These are phyloP conservation scores for Mangifera indica DNA, from an alignment of 345 rosid genomes.

Conservation along the genomic window DNA sequence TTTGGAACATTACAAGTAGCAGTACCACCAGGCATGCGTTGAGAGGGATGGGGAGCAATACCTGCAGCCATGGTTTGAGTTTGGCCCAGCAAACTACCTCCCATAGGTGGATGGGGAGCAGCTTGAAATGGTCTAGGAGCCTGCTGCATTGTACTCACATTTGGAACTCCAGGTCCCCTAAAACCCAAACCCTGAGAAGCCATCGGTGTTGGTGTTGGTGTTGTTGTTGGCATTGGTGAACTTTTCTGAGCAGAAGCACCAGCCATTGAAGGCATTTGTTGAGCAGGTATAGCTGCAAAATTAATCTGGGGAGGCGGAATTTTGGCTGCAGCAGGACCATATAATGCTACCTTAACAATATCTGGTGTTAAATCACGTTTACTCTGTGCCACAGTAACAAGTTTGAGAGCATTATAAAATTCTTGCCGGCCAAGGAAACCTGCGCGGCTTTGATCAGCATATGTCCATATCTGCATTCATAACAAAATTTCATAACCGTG, in stretches of 20 bases:
- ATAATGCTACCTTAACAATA: slow-evolving; percentile 89
- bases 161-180: slow-evolving; percentile 63
- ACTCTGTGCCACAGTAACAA: slow-evolving; percentile 97
- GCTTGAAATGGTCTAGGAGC: slow-evolving; percentile 54
- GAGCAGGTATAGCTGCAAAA: slow-evolving; percentile 53
- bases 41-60: slow-evolving; percentile 44
- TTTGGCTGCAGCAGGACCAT: slow-evolving; percentile 94
- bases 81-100: slow-evolving; percentile 43
- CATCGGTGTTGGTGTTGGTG: slow-evolving; percentile 19
- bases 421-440: slow-evolving; percentile 87
- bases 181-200: slow-evolving; percentile 49
- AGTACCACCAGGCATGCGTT: slow-evolving; percentile 36
- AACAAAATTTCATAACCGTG: slow-evolving; percentile 16
- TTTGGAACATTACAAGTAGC: slow-evolving; percentile 38
- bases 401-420: slow-evolving; percentile 83
- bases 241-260: slow-evolving; percentile 39
- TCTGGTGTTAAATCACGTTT: slow-evolving; percentile 91
- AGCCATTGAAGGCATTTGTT: slow-evolving; percentile 38
- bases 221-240: slow-evolving; percentile 18
- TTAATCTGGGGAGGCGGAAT: slow-evolving; percentile 92
- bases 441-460: slow-evolving; percentile 69
- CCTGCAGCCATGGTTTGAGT: slow-evolving; percentile 38
- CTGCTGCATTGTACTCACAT: slow-evolving; percentile 46
- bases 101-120: slow-evolving; percentile 51
- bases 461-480: slow-evolving; percentile 73